These are phyloP conservation scores for Penicillium concentricum DNA, from an alignment of 2,329 filamentous ascomycete genomes.

Conservation along the genomic window DNA sequence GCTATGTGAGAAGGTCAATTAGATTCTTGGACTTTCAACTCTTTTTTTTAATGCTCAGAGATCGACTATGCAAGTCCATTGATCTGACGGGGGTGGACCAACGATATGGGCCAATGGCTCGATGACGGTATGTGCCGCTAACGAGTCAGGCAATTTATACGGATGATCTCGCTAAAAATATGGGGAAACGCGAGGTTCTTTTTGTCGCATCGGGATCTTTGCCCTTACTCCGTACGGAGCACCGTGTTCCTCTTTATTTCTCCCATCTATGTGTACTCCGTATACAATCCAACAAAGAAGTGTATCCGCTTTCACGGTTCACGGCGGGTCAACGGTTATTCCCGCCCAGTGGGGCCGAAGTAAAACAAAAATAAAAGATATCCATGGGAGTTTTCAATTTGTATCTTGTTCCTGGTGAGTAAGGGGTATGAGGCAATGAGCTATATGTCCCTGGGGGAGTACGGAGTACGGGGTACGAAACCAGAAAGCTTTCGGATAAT, in stretches of 20 bases:
- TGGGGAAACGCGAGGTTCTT: background rate
- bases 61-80: conserved; percentile 8
- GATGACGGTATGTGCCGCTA: background rate
- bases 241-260: background rate
- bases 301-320: background rate
- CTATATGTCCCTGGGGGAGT: background rate
- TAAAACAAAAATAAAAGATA: background rate
- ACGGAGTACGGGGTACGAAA: background rate
- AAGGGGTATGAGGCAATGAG: background rate
- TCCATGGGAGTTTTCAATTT: background rate
- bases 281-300: background rate
- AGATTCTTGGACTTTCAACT: background rate
- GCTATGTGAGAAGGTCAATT: background rate
- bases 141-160: conserved; percentile 4
- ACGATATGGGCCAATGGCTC: conserved; percentile 3
- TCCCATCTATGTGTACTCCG: background rate
- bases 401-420: background rate
- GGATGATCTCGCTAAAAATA: conserved; percentile 2
- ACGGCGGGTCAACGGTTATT: conserved; percentile 7
- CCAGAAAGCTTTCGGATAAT: background rate
- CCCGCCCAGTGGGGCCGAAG: conserved; percentile 7
- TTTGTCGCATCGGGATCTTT: background rate
- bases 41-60: background rate
- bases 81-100: background rate
- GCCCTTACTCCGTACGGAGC: background rate